Evolutionary conservation across 768 basidiomycete species (phyloP).

Genomic region (Hypholoma sublateritium): DNA sequence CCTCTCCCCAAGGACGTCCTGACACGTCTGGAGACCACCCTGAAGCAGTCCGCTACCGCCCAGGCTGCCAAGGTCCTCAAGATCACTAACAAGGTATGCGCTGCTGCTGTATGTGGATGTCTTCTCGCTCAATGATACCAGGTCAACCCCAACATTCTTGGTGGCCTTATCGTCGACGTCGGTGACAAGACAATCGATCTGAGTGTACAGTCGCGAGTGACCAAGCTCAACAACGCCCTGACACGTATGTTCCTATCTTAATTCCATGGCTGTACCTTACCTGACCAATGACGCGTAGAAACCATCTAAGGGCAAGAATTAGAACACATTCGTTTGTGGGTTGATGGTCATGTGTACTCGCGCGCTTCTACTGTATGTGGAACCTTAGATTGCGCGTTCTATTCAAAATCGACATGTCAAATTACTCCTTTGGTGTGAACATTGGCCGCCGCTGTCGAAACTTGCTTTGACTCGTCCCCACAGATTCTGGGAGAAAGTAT

Average conservation of each 20-base stretch:
- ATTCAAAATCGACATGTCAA: slow-evolving; percentile 13
- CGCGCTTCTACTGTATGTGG: slow-evolving; percentile 5
- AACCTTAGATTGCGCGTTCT: slow-evolving; percentile 15
- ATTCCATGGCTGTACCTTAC: not conserved
- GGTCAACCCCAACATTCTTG: slow-evolving; percentile 91
- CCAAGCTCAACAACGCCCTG: slow-evolving; percentile 88
- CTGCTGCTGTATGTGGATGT: not conserved
- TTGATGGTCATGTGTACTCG: slow-evolving; percentile 2
- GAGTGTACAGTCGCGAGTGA: slow-evolving; percentile 90
- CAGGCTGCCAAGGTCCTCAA: slow-evolving; percentile 87
- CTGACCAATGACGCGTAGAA: slow-evolving; percentile 23
- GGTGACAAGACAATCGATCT: slow-evolving; percentile 98
- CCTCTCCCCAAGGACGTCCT: slow-evolving; percentile 78
- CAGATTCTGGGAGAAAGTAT: not conserved
- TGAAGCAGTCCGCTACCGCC: slow-evolving; percentile 86
- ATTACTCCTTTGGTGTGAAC: not conserved
- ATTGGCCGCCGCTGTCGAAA: not conserved
- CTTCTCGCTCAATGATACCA: slow-evolving; percentile 25
- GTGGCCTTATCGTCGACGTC: slow-evolving; percentile 94
- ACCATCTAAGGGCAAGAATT: slow-evolving; percentile 30
- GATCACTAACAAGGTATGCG: slow-evolving; percentile 82
- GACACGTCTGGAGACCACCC: slow-evolving; percentile 74
- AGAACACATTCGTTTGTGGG: not conserved
- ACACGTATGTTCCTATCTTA: slow-evolving; percentile 55
- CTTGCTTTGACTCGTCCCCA: not conserved